Conservation (phyloP, 352 stramenopile genomes). For the Thalassiosira hispida region DNA sequence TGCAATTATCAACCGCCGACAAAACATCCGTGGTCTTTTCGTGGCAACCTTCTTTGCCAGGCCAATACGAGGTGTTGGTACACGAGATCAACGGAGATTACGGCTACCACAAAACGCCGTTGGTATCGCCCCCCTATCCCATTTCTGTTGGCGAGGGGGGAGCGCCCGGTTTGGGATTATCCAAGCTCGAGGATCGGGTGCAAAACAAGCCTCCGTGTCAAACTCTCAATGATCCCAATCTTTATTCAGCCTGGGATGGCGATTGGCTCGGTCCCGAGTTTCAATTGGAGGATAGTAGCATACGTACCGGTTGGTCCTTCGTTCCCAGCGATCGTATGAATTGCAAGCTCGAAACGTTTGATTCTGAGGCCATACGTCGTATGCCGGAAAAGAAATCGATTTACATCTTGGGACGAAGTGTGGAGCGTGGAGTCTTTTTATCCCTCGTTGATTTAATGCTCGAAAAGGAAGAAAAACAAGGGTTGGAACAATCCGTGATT, state of each 20-base stretch:
- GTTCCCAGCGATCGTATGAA: slow-evolving; percentile 30
- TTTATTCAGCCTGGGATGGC: slow-evolving; percentile 19
- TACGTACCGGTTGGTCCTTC: slow-evolving; percentile 46
- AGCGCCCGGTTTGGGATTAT: background rate
- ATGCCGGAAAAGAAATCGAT: slow-evolving; percentile 58
- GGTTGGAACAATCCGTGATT: slow-evolving; percentile 25
- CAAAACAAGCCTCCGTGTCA: slow-evolving; percentile 3
- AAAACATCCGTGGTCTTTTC: slow-evolving; percentile 8
- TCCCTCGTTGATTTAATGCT: slow-evolving; percentile 42
- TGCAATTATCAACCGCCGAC: background rate
- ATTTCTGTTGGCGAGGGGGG: background rate
- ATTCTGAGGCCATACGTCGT: slow-evolving; percentile 10
- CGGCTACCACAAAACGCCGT: slow-evolving; percentile 18
- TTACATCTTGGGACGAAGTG: slow-evolving; percentile 64
- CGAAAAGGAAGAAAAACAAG: slow-evolving; percentile 23
- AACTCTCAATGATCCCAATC: background rate
- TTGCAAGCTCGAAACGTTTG: slow-evolving; percentile 52
- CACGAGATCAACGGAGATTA: slow-evolving; percentile 22
- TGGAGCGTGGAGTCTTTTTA: slow-evolving; percentile 44
- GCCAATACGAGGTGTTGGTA: slow-evolving; percentile 12
- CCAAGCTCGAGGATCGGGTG: slow-evolving; percentile 8
- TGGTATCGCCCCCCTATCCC: slow-evolving; percentile 20
- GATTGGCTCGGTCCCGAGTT: slow-evolving; percentile 45
- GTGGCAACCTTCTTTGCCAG: slow-evolving; percentile 15
- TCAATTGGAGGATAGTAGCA: slow-evolving; percentile 11